These are phyloP conservation scores for Borealophlyctis nickersoniae DNA, from an alignment of 192 early-diverging fungal genomes.

Conservation along the genomic window DNA sequence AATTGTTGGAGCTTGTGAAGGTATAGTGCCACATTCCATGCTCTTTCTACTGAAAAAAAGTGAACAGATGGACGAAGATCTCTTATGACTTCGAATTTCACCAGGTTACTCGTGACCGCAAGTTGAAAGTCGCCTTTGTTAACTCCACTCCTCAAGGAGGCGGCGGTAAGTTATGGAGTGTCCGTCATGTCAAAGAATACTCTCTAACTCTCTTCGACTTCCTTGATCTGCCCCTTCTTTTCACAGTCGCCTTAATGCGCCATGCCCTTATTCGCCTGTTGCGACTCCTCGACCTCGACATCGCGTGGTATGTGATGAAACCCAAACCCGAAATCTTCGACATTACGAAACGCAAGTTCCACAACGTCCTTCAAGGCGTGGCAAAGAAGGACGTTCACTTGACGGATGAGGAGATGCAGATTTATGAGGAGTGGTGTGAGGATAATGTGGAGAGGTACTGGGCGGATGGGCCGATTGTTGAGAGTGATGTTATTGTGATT, in stretches of 20 bases:
- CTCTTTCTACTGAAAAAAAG: too few relatives aligned
- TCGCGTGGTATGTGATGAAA: slow-evolving; percentile 72
- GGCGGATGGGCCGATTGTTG: slow-evolving; percentile 64
- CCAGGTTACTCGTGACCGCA: slow-evolving; percentile 30
- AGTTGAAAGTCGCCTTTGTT: slow-evolving; percentile 68
- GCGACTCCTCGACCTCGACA: slow-evolving; percentile 62
- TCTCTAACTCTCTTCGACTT: not conserved
- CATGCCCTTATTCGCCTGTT: slow-evolving; percentile 75
- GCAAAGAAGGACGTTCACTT: slow-evolving; percentile 40
- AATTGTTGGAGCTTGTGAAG: slow-evolving; percentile 50
- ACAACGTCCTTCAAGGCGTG: slow-evolving; percentile 85
- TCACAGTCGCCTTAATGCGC: slow-evolving; percentile 78
- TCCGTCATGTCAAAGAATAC: not conserved
- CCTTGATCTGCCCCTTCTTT: too few relatives aligned
- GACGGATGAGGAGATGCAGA: slow-evolving; percentile 62
- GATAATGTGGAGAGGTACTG: slow-evolving; percentile 75
- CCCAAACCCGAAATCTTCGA: slow-evolving; percentile 84
- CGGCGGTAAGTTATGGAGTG: slow-evolving; percentile 46
- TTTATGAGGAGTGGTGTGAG: slow-evolving; percentile 37
- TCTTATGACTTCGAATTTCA: too few relatives aligned
- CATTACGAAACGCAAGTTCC: slow-evolving; percentile 85
- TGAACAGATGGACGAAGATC: too few relatives aligned
- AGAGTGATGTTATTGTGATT: slow-evolving; percentile 80
- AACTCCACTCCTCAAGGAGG: slow-evolving; percentile 84
- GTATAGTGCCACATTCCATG: too few relatives aligned